Conservation (phyloP, 768 basidiomycete species). For the Lactarius akahatsu region DNA sequence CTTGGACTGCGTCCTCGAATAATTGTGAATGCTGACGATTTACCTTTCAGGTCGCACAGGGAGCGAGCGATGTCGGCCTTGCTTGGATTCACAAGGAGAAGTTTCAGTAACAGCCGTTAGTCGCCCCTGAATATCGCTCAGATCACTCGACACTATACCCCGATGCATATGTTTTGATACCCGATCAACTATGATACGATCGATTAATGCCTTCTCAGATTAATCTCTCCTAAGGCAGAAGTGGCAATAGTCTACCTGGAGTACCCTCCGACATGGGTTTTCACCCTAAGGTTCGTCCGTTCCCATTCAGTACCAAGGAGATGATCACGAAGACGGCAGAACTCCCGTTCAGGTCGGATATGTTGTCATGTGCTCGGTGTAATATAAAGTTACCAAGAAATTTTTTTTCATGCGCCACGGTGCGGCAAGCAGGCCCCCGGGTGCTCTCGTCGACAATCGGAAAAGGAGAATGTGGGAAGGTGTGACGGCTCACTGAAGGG, state of each 20-base stretch:
- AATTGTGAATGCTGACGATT: background rate
- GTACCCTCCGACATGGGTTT: background rate
- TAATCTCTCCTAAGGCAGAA: background rate
- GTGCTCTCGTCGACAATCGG: background rate
- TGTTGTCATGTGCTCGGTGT: background rate
- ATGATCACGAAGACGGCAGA: background rate
- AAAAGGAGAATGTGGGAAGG: background rate
- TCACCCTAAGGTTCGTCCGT: background rate
- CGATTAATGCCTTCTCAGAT: background rate
- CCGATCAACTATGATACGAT: background rate
- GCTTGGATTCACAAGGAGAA: conserved; percentile 94
- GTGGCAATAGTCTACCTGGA: background rate
- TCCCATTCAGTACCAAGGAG: background rate
- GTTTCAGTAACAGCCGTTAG: conserved; percentile 40
- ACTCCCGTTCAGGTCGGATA: background rate
- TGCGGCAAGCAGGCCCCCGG: background rate
- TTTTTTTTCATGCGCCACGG: background rate
- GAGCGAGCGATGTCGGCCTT: conserved; percentile 77
- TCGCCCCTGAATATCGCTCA: background rate
- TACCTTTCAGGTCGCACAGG: conserved; percentile 55
- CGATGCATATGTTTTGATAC: background rate
- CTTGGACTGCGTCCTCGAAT: background rate
- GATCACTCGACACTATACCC: background rate
- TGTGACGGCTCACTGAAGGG: background rate
- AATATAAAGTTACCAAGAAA: background rate